Base-by-base conservation (phyloP, 805 yeast genomes). In the Clavispora carvajalis region DNA sequence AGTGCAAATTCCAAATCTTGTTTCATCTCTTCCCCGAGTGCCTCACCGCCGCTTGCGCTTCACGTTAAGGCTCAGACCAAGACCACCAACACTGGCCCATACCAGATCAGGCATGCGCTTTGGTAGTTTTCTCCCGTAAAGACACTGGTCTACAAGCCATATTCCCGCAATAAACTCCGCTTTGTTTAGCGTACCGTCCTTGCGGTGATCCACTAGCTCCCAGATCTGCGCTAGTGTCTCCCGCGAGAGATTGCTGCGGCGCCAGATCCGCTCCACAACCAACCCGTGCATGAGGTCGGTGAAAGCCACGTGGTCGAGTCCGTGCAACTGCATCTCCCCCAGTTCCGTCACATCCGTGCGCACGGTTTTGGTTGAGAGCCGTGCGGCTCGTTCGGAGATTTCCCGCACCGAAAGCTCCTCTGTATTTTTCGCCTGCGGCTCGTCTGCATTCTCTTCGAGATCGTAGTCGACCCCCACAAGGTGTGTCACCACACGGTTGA, bases 141-240 rank as follows among this genome's bases (percentile, higher is more conserved):
- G 69, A 57, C 96, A 86, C 62, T 93, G 99, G 60, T 93, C 99
- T 2, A 93, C 90, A 4, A 90, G 63, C 99, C 99, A 93, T 85
- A 86, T 90, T 0, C 99, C 99, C n/a, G 90, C 91, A 23, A 91
- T 65, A 53, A 93, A 93, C 47, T 90, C 91, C 26, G 80, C 82
- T 46, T 86, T 77, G 49, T 81, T 83, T 40, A 93, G 65, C 1
- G 85, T 77, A 0, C 95, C 95, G 57, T 85, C 93, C 34, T 67
- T 60, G 49, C 80, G 59, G 40, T 63, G 72, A 56, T 76, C 87
- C 5, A 90, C 91, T 52, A 83, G 68, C 36, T 79, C 76, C 88
- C 88, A 87, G 22, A 82, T 80, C 36, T 77, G 74, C 18, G 65
- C 68, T 23, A 69, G 52, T 0, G 77, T 71, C 21, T 80, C 85